phyloP scores from a whole-genome alignment of 2,329 filamentous ascomycete species.

The Allantophomopsis cytisporea region DNA sequence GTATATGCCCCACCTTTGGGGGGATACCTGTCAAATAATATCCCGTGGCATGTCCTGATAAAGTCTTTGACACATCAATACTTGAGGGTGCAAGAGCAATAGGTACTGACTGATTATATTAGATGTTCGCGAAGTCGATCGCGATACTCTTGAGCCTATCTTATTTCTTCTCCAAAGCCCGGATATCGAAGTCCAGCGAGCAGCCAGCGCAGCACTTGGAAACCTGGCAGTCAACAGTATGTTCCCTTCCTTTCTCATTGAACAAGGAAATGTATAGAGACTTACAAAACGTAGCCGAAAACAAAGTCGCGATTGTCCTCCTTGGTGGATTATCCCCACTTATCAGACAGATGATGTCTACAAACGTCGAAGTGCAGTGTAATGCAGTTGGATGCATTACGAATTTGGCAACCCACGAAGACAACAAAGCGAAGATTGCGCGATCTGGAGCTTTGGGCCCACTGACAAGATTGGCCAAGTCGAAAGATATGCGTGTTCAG shows the following conservation, averaged over 20 bases:
- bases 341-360: conserved; percentile 96
- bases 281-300: conserved; percentile 61
- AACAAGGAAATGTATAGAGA: background rate
- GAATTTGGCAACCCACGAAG: conserved; percentile 93
- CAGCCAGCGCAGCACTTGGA: conserved; percentile 87
- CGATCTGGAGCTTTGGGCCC: conserved; percentile 85
- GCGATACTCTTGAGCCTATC: conserved; percentile 90
- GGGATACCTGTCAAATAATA: no score
- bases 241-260: conserved; percentile 17
- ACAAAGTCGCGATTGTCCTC: conserved; percentile 92
- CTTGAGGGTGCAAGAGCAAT: no score
- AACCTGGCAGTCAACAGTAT: conserved; percentile 95
- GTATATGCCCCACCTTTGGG: no score
- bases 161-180: conserved; percentile 87
- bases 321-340: conserved; percentile 81
- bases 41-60: no score
- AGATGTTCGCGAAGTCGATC: conserved; percentile 96
- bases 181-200: conserved; percentile 93
- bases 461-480: conserved; percentile 84
- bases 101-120: conserved; percentile 9
- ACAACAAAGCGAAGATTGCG: conserved; percentile 98
- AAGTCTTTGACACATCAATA: no score
- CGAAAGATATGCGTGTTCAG: conserved; percentile 96
- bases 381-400: conserved; percentile 99
- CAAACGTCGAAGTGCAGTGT: conserved; percentile 97